These are phyloP conservation scores for Sordariomycetes sp. DNA, from an alignment of 2,329 filamentous ascomycete species.

Conservation along the genomic window DNA sequence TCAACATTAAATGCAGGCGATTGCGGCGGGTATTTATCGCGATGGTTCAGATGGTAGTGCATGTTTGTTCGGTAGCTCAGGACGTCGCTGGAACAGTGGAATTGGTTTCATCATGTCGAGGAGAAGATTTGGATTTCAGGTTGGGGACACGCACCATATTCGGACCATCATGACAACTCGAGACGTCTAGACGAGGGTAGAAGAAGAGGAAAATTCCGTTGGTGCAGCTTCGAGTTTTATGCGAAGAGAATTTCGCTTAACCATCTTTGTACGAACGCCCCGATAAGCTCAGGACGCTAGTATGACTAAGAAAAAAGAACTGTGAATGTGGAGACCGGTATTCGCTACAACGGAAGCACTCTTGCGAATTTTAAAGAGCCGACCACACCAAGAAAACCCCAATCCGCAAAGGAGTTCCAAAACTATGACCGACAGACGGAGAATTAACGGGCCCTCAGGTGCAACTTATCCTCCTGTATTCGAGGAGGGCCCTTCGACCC, in stretches of 20 bases:
- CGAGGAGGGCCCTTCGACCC: constrained; percentile 29
- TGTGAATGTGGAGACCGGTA: not conserved
- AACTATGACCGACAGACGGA: constrained; percentile 68
- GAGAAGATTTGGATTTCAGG: not conserved
- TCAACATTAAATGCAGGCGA: not conserved
- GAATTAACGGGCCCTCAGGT: constrained; percentile 77
- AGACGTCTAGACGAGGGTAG: not conserved
- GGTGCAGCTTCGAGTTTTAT: not conserved
- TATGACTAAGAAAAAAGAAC: not conserved
- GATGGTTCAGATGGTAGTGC: constrained; percentile 59
- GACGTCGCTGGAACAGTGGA: constrained; percentile 2
- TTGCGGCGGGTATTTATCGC: constrained; percentile 1
- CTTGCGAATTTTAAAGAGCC: not conserved
- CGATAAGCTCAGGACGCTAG: not conserved
- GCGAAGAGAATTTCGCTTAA: not conserved
- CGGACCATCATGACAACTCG: not conserved
- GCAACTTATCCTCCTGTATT: constrained; percentile 66
- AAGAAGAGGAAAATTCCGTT: not conserved
- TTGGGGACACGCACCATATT: not conserved
- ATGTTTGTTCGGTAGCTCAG: constrained; percentile 37
- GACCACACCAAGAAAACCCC: not conserved
- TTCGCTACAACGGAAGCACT: not conserved
- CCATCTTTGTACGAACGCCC: not conserved
- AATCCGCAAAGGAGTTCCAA: not conserved
- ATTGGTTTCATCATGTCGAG: not conserved